Conservation (phyloP, 2,329 filamentous ascomycete species). For the Diaporthe humulicola region DNA sequence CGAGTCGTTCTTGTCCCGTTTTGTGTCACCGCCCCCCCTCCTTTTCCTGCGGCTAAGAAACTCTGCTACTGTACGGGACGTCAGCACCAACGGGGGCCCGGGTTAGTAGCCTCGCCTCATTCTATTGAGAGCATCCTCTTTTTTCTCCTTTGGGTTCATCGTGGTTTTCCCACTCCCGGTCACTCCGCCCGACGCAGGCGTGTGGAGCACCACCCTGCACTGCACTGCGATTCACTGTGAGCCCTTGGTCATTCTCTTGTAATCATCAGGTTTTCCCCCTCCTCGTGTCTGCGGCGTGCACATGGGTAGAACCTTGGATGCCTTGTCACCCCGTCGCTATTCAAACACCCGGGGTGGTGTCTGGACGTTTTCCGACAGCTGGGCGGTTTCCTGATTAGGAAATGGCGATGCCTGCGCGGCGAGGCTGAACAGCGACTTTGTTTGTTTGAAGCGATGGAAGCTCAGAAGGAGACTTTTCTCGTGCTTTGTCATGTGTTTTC, state of each 20-base stretch:
- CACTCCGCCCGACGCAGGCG: constrained; percentile 18
- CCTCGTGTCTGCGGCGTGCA: background rate
- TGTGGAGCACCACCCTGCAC: constrained; percentile 1
- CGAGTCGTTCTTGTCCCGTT: constrained; percentile 29
- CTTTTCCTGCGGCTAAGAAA: constrained; percentile 27
- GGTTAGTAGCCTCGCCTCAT: constrained; percentile 31
- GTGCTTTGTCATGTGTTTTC: background rate
- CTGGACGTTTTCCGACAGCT: background rate
- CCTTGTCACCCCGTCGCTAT: constrained; percentile 8
- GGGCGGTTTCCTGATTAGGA: background rate
- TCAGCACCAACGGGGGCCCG: constrained; percentile 25
- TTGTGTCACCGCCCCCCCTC: constrained; percentile 24
- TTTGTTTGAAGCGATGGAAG: background rate
- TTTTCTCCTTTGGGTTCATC: background rate
- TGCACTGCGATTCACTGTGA: background rate
- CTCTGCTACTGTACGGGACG: constrained; percentile 23
- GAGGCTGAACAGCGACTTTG: constrained; percentile 9
- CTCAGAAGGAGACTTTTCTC: constrained; percentile 5
- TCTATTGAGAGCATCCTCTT: background rate
- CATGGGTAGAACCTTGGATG: constrained; percentile 14
- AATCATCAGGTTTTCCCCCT: background rate
- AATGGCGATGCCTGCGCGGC: constrained; percentile 8
- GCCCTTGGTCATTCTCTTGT: background rate
- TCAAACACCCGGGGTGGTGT: constrained; percentile 12
- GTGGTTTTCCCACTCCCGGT: background rate